These are phyloP conservation scores for Amanita thiersii DNA, from an alignment of 768 basidiomycete genomes.

Conservation along the genomic window DNA sequence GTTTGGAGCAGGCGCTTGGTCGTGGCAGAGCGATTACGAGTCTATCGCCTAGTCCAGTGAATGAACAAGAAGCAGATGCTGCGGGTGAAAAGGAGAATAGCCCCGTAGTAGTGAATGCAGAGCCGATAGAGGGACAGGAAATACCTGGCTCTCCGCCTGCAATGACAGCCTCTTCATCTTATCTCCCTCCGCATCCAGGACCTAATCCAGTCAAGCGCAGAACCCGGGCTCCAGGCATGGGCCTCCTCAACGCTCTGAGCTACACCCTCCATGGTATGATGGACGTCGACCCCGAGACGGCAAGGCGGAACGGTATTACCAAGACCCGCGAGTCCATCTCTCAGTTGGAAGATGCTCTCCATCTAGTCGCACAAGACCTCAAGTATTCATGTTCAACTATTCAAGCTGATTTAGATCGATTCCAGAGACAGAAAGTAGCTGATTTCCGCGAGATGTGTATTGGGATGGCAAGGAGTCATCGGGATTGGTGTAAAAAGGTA, in stretches of 20 bases:
- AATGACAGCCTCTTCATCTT: conserved; percentile 31
- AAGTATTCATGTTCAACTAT: conserved; percentile 96
- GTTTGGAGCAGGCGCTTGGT: conserved; percentile 83
- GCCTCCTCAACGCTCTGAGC: conserved; percentile 82
- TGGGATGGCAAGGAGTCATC: conserved; percentile 80
- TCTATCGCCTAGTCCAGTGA: conserved; percentile 5
- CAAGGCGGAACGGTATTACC: conserved; percentile 84
- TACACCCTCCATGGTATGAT: conserved; percentile 98
- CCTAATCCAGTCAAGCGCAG: conserved; percentile 54
- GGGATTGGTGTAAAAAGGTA: conserved; percentile 97
- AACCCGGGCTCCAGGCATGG: conserved; percentile 69
- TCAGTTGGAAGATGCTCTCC: conserved; percentile 96
- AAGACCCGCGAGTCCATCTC: conserved; percentile 93
- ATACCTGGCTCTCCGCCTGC: conserved; percentile 20
- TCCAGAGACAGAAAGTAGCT: conserved; percentile 97
- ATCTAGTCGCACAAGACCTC: conserved; percentile 86
- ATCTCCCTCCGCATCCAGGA: conserved; percentile 74
- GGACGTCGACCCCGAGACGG: conserved; percentile 97
- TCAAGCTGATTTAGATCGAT: conserved; percentile 95
- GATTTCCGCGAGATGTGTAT: conserved; percentile 93
- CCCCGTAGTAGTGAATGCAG: conserved; percentile 12
- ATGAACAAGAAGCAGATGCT: conserved; percentile 16
- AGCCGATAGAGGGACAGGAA: background rate
- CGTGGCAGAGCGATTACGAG: conserved; percentile 30
- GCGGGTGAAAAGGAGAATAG: conserved; percentile 16